Base-by-base conservation (phyloP, 257 asterid species). In the Scutellaria galericulata region DNA sequence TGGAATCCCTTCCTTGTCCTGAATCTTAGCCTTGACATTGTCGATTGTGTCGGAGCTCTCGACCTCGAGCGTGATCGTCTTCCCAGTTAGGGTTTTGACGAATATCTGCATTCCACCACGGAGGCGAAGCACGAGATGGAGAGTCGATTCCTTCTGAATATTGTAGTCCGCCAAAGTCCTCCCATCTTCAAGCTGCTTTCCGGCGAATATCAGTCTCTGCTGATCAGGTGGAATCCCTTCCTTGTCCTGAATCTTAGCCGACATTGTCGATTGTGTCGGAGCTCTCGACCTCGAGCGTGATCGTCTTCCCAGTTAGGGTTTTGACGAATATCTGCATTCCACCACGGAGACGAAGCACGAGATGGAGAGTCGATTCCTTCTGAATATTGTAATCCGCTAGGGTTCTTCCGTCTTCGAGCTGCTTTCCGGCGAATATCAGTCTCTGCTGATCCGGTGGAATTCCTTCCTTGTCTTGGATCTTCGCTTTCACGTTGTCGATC, bases 71-170 rank as follows among this genome's bases (percentile, higher is more conserved):
- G 79, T 75, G 39, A 75, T 47, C 27, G 75, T 75, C 74, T 66
- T 66, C 0, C 79, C 79, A 3, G 79, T 67, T 7, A 68, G 60
- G 50, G 74, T 75, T 60, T 75, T 68, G 18, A 75, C 79, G 61
- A 68, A 66, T 0, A 75, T 67, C 74, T 75, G 75, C 75, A 68
- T 76, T 6, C 80, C 71, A 1, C 79, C 79, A 12, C 75, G 80
- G 6, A 76, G 75, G n/a, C 75, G 51, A 0, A 68, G 66, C 3
- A 76, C 75, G 0, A 76, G 60, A 35, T 76, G 80, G 4, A 76
- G 61, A 0, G 75, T 70, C 22, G 80, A 70, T 4, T 68, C 79
- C 63, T 75, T 75, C 47, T 59, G 79, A 3, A 75, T 66, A 11
- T 66, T 74, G 48, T 66, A 75, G 18, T 66, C 73, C 39, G 79